These are phyloP conservation scores for Erysiphe pisi DNA, from an alignment of 2,329 filamentous ascomycete genomes.

Conservation along the genomic window DNA sequence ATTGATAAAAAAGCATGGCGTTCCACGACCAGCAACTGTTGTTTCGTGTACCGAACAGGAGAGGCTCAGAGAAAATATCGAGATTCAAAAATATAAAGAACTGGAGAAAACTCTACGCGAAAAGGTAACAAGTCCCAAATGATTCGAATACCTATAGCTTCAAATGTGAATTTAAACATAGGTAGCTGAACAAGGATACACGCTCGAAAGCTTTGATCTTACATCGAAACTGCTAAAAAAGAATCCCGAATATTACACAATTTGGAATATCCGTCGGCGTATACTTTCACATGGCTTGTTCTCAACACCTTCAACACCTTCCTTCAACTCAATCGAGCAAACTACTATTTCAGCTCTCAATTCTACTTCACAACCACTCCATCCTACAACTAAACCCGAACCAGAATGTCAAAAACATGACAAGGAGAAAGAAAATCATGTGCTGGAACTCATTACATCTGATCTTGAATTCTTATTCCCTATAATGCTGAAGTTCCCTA, in stretches of 20 bases:
- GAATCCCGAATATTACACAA: constrained; percentile 82
- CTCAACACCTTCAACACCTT: constrained; percentile 48
- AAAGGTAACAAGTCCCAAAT: constrained; percentile 43
- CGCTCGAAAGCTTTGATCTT: constrained; percentile 49
- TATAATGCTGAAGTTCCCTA: constrained; percentile 73
- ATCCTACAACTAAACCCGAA: constrained; percentile 43
- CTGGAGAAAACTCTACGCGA: constrained; percentile 57
- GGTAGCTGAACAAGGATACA: constrained; percentile 37
- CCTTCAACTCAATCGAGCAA: constrained; percentile 39
- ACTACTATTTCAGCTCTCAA: background rate
- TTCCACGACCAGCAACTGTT: constrained; percentile 55
- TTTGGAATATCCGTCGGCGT: constrained; percentile 79
- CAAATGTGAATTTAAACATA: constrained; percentile 29
- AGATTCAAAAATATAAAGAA: constrained; percentile 63
- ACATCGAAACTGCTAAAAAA: constrained; percentile 62
- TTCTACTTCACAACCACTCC: background rate
- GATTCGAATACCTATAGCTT: background rate
- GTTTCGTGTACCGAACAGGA: constrained; percentile 57
- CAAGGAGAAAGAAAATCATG: constrained; percentile 45
- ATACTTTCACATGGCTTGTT: constrained; percentile 51
- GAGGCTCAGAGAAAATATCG: constrained; percentile 58
- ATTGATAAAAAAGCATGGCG: constrained; percentile 57
- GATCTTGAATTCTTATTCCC: constrained; percentile 78
- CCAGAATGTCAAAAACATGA: constrained; percentile 40
- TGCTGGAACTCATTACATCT: constrained; percentile 49